Evolutionary conservation across 352 stramenopile genomes (phyloP), one percentile per base, ranked within the genome.

Genomic region (Pythium biforme): DNA sequence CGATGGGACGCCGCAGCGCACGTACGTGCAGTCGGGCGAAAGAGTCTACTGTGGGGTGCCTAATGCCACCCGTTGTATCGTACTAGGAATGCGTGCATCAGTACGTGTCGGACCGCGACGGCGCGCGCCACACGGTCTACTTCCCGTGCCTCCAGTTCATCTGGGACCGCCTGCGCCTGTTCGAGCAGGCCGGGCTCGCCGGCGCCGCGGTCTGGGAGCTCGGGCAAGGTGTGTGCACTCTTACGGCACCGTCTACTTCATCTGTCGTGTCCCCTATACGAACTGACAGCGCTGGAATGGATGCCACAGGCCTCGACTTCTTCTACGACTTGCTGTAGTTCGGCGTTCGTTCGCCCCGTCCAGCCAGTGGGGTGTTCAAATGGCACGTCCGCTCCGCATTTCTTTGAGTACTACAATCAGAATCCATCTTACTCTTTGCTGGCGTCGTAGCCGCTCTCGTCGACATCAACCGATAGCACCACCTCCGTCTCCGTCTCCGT

Each of bases 101-200:
- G 39, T 90, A 90, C 73, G 72, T 59, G 53, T 39, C 70, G 1
- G 49, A 39, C 2, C 39, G 58, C 14, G 70, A 71, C 20, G 59
- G 62, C 22, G 62, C 68, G 19, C 71, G 69, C 27, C 82, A 81
- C 59, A 69, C 76, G 6, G 74, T 89, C 20, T 94, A 86, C 64
- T 94, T 76, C 55, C 85, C 85, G n/a, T 94, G 85, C 52, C 67
- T 94, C n/a, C 81, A 91, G 59, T 94, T 90, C 55, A 56, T 94
- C 10, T 67, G 79, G 29, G 81, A 94, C 22, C 83, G 85, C 9
- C 68, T 94, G 51, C 59, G 70, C 39, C 62, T 92, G 31, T 90
- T 78, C 53, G 59, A 76, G 31, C 60, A 81, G 39, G 22, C 68
- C 15, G 69, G 76, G 4, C 41, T 67, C 33, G 79, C 87, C 25